A percentile compares a stretch with the other conserved stretches of the same genome.
These are phyloP conservation scores for Suillus fuscotomentosus DNA, from an alignment of 768 basidiomycete genomes.

Conservation along the genomic window DNA sequence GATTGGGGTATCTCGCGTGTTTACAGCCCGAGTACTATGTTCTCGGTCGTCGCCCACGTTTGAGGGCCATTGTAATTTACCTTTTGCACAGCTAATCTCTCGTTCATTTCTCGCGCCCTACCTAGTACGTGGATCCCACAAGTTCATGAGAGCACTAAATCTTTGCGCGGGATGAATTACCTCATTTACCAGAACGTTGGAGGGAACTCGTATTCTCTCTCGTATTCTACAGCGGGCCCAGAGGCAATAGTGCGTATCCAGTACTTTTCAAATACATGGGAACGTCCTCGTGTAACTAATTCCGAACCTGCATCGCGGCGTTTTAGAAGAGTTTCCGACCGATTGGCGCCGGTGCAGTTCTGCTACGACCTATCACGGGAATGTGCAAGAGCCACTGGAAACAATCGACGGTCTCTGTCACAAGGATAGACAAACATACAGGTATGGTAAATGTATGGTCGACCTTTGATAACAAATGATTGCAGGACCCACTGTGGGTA, in stretches of 20 bases:
- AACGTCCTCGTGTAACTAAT: slow-evolving; percentile 17
- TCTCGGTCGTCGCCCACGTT: neutral
- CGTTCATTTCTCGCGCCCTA: slow-evolving; percentile 30
- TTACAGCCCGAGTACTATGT: slow-evolving; percentile 25
- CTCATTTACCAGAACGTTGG: slow-evolving; percentile 27
- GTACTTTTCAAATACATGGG: slow-evolving; percentile 19
- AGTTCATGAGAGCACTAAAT: slow-evolving; percentile 11
- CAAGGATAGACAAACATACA: slow-evolving; percentile 29
- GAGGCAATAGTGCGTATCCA: slow-evolving; percentile 36
- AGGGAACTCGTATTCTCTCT: slow-evolving; percentile 14
- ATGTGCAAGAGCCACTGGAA: slow-evolving; percentile 5
- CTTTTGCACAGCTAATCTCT: slow-evolving; percentile 16
- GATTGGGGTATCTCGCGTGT: slow-evolving; percentile 34
- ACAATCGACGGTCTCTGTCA: slow-evolving; percentile 22
- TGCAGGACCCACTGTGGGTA: slow-evolving; percentile 25
- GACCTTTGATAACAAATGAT: slow-evolving; percentile 4
- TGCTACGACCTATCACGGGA: slow-evolving; percentile 28
- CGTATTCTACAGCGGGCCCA: slow-evolving; percentile 25
- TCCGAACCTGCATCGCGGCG: slow-evolving; percentile 34
- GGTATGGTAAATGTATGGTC: slow-evolving; percentile 20
- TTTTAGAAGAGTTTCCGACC: slow-evolving; percentile 25
- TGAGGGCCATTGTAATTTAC: neutral
- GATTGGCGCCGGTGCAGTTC: slow-evolving; percentile 28
- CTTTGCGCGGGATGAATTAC: slow-evolving; percentile 19
- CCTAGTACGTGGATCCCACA: slow-evolving; percentile 6